phyloP scores from a whole-genome alignment of 2,329 filamentous ascomycete genomes.

The Trichoderma atroviride region DNA sequence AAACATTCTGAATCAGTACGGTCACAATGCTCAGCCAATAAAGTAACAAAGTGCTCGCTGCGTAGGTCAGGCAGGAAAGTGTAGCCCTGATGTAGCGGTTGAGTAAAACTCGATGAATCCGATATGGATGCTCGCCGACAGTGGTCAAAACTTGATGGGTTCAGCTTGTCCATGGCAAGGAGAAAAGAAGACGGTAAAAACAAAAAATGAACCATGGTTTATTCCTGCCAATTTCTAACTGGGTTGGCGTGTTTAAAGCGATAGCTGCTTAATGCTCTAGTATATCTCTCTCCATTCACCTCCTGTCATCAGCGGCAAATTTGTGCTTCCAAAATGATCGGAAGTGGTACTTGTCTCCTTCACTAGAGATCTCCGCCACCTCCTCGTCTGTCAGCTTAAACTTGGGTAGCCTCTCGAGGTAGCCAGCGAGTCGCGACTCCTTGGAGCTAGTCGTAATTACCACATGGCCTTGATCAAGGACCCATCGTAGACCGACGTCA shows the following conservation, averaged over 20 bases:
- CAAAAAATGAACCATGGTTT: background rate
- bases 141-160: background rate
- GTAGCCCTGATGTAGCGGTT: background rate
- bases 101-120: background rate
- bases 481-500: slow-evolving; percentile 63
- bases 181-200: background rate
- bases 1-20: background rate
- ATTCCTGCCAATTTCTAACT: background rate
- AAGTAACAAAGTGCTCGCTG: background rate
- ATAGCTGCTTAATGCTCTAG: background rate
- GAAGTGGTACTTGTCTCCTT: slow-evolving; percentile 63
- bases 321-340: slow-evolving; percentile 60
- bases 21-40: background rate
- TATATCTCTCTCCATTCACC: slow-evolving; percentile 30
- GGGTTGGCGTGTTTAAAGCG: background rate
- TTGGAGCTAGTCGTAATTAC: slow-evolving; percentile 63
- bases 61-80: background rate
- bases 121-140: background rate
- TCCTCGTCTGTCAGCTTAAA: slow-evolving; percentile 65
- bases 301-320: slow-evolving; percentile 55
- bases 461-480: slow-evolving; percentile 61
- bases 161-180: background rate
- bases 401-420: slow-evolving; percentile 50
- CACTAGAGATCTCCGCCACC: slow-evolving; percentile 56
- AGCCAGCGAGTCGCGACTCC: slow-evolving; percentile 59